Evolutionary conservation across 2,329 filamentous ascomycete genomes (phyloP), one percentile per base, ranked within the genome.

Genomic region (Xylaria sp.): DNA sequence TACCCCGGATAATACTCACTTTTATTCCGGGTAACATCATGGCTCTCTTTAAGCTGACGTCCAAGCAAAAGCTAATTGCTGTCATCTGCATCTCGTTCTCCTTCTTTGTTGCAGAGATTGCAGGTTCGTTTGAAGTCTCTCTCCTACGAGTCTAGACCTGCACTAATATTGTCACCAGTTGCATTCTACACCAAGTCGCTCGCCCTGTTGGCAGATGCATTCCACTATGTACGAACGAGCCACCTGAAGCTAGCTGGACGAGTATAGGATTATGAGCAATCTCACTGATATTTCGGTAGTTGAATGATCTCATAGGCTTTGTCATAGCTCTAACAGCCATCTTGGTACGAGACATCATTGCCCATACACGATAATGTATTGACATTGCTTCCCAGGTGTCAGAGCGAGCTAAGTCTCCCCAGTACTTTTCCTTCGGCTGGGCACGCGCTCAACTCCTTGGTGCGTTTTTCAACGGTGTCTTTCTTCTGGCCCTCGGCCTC

Each of bases 391-490:
- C 25, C 42, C 73, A 90, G 89, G 79, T 90, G 66, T 85, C 89
- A 23, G 85, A 91, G 71, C 81, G 84, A 50, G 81, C 82, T 53
- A 80, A 86, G 5, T 86, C 86, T 0, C 90, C 90, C 0, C 83
- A 86, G 69, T 83, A 83, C 10, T 83, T 92, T 18, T 88, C 91
- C 0, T 94, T 92, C 72, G 92, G 92, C n/a, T 94, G 91, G 91
- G 90, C 92, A 65, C 86, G 92, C 37, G 91, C 91, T 18, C 86
- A 88, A n/a, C 78, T 93, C 0, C 82, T 94, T 0, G 92, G 92
- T 5, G 91, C 91, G 25, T 94, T 94, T 79, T 94, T 94, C 84
- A 94, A 94, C 74, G 92, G 92, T 16, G 89, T 90, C 1, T 92
- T 94, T 67, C 84, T 94, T 1, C 79, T 93, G 18, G 91, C 90